A percentile compares a stretch with the other conserved stretches of the same genome.
phyloP scores from a whole-genome alignment of 1,139 yeast genomes.

The Saccharomyces hybrid region DNA sequence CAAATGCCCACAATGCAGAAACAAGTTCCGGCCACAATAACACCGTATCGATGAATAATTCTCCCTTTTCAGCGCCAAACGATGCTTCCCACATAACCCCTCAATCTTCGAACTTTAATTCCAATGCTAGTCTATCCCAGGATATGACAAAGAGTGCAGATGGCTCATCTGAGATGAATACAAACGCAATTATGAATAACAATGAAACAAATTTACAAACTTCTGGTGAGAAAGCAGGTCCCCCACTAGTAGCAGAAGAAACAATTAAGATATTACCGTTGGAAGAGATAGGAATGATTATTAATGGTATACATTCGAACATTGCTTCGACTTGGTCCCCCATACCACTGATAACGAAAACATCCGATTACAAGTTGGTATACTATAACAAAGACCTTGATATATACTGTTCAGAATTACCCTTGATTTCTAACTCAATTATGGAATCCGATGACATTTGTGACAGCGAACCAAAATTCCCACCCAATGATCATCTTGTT shows the following conservation, averaged over 20 bases:
- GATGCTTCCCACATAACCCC: constrained; percentile 8
- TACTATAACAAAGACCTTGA: constrained; percentile 54
- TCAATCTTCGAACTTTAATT: background rate
- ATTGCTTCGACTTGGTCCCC: constrained; percentile 45
- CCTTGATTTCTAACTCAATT: constrained; percentile 37
- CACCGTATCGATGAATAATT: background rate
- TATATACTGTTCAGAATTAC: constrained; percentile 49
- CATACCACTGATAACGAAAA: constrained; percentile 35
- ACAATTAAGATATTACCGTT: constrained; percentile 27
- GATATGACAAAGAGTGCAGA: background rate
- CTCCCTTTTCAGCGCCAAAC: constrained; percentile 4
- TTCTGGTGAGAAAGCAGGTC: background rate
- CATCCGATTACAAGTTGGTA: constrained; percentile 42
- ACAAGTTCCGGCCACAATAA: constrained; percentile 3
- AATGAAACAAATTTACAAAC: background rate
- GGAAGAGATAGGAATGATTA: constrained; percentile 33
- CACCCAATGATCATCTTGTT: constrained; percentile 23
- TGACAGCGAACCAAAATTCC: constrained; percentile 25
- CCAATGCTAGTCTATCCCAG: background rate
- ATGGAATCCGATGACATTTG: constrained; percentile 19
- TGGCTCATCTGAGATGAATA: background rate
- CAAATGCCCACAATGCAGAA: constrained; percentile 2
- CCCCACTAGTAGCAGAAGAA: constrained; percentile 3
- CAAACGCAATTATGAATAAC: background rate
- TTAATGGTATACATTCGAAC: constrained; percentile 26